A percentile compares a stretch with the other conserved stretches of the same genome.
Conservation (phyloP, 176 grass and related monocot genomes). For the Phyllostachys edulis region DNA sequence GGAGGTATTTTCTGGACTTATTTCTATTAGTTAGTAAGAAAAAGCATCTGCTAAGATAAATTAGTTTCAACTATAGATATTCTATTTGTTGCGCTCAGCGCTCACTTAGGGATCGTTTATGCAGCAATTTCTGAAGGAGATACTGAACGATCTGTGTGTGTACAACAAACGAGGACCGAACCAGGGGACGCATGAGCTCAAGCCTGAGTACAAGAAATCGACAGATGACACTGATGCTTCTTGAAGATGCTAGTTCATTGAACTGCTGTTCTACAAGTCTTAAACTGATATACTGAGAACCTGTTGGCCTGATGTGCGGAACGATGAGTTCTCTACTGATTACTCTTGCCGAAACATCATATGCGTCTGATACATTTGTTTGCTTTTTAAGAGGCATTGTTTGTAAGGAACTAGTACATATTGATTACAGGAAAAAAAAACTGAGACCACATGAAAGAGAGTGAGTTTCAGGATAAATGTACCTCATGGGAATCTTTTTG, state of each 20-base stretch:
- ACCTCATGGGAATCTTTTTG: no score
- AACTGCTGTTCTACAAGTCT: background rate
- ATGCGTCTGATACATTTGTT: background rate
- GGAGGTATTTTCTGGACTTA: conserved; percentile 52
- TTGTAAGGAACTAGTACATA: conserved; percentile 13
- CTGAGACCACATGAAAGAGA: background rate
- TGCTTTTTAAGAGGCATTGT: background rate
- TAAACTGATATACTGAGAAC: background rate
- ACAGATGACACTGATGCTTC: conserved; percentile 46
- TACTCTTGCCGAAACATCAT: background rate
- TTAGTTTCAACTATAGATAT: background rate
- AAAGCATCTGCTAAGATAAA: background rate
- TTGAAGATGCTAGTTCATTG: conserved; percentile 9
- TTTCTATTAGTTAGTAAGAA: background rate
- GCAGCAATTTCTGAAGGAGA: conserved; percentile 99
- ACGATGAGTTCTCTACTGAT: background rate
- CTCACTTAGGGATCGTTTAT: background rate
- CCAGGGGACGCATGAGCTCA: conserved; percentile 89
- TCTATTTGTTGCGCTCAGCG: background rate
- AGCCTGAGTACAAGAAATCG: conserved; percentile 87
- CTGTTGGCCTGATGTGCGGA: background rate
- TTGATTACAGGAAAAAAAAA: background rate
- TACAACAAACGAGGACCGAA: conserved; percentile 95
- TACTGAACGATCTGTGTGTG: conserved; percentile 75
- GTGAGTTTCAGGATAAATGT: background rate